Evolutionary conservation across 805 yeast species (phyloP).

Genomic region (Metschnikowia hibisci): DNA sequence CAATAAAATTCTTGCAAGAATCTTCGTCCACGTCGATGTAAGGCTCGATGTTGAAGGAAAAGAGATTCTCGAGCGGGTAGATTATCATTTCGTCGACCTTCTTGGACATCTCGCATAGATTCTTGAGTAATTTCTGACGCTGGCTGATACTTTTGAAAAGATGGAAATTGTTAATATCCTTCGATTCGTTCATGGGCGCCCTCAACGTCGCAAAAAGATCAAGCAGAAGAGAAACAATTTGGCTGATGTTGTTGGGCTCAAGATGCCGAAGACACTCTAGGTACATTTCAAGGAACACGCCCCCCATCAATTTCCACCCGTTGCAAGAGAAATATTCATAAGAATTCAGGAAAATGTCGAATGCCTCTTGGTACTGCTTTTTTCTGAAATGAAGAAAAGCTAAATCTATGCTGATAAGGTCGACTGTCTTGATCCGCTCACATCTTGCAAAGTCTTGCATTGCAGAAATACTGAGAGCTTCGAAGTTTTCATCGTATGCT

Average conservation of each 20-base stretch:
- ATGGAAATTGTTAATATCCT: constrained; percentile 29
- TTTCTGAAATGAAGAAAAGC: constrained; percentile 64
- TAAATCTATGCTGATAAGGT: constrained; percentile 71
- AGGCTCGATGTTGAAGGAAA: constrained; percentile 34
- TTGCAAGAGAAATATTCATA: constrained; percentile 62
- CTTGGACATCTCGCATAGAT: constrained; percentile 3
- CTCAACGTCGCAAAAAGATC: constrained; percentile 35
- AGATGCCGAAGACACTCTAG: constrained; percentile 59
- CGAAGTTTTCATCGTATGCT: constrained; percentile 32
- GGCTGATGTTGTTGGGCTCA: constrained; percentile 20
- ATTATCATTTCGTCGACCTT: constrained; percentile 7
- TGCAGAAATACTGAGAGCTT: constrained; percentile 52
- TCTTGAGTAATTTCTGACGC: constrained; percentile 6
- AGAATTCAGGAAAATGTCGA: constrained; percentile 60
- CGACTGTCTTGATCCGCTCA: constrained; percentile 60
- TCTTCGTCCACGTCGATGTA: constrained; percentile 26
- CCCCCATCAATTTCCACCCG: constrained; percentile 75
- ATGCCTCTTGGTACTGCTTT: constrained; percentile 56
- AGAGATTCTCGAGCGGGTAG: constrained; percentile 34
- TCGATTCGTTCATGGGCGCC: constrained; percentile 8
- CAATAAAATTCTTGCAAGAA: constrained; percentile 36
- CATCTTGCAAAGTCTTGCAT: constrained; percentile 51
- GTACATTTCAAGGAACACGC: constrained; percentile 60
- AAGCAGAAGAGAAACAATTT: constrained; percentile 39
- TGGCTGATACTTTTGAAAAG: constrained; percentile 18